These are phyloP conservation scores for Ilyonectria destructans DNA, from an alignment of 2,329 filamentous ascomycete species.

Conservation along the genomic window DNA sequence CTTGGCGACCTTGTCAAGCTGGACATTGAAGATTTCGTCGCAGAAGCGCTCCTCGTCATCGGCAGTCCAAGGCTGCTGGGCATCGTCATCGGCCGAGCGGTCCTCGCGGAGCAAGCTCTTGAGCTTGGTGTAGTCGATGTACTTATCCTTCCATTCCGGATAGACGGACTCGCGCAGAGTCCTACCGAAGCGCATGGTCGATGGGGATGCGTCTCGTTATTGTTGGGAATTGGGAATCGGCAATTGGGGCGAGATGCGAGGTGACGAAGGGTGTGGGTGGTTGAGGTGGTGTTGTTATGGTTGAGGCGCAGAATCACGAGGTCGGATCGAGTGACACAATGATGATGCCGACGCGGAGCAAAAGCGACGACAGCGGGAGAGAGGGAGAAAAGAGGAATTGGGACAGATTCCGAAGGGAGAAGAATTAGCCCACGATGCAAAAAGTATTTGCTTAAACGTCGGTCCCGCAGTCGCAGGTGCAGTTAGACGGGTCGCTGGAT, in stretches of 20 bases:
- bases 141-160: constrained; percentile 90
- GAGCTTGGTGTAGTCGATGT: constrained; percentile 96
- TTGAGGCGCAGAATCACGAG: constrained; percentile 4
- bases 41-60: constrained; percentile 95
- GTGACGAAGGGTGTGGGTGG: not conserved
- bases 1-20: constrained; percentile 93
- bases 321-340: constrained; percentile 2
- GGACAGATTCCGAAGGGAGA: not conserved
- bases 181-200: constrained; percentile 90
- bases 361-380: not conserved
- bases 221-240: constrained; percentile 12
- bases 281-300: not conserved
- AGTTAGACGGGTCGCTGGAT: not conserved
- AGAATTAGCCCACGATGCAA: constrained; percentile 1
- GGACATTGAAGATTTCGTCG: constrained; percentile 93
- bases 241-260: constrained; percentile 29
- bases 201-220: constrained; percentile 19
- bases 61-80: constrained; percentile 83
- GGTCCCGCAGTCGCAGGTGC: constrained; percentile 9
- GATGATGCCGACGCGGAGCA: constrained; percentile 7
- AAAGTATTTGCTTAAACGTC: not conserved
- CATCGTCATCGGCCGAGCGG: constrained; percentile 72
- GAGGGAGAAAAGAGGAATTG: not conserved
- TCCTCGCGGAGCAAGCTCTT: constrained; percentile 91
- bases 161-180: constrained; percentile 87